A percentile compares a stretch with the other conserved stretches of the same genome.
phyloP scores from a whole-genome alignment of 1,139 yeast genomes.

The Arxiozyma bovina region DNA sequence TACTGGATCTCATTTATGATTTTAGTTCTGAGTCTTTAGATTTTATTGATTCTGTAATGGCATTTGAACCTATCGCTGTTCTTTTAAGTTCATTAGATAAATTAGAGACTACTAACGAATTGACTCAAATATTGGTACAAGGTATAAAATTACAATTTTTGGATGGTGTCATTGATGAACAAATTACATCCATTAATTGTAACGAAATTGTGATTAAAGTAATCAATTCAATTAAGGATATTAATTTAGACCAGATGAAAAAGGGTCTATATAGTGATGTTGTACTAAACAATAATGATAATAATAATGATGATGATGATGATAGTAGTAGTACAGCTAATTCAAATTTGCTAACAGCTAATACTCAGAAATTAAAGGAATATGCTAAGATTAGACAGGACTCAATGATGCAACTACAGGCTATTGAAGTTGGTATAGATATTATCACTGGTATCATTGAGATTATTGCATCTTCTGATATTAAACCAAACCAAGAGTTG shows the following conservation, averaged over 20 bases:
- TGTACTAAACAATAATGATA: background rate
- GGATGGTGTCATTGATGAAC: conserved; percentile 31
- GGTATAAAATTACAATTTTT: conserved; percentile 55
- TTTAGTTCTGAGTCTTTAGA: conserved; percentile 56
- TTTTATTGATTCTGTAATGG: conserved; percentile 38
- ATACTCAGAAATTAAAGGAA: conserved; percentile 35
- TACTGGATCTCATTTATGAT: conserved; percentile 57
- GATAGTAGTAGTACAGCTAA: background rate
- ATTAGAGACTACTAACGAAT: conserved; percentile 31
- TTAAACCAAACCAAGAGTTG: conserved; percentile 25
- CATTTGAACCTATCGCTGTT: conserved; percentile 21
- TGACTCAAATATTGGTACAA: conserved; percentile 45
- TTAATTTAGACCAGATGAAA: conserved; percentile 36
- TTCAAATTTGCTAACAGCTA: conserved; percentile 10
- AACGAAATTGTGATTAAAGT: conserved; percentile 30
- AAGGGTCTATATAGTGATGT: conserved; percentile 8
- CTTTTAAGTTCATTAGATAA: conserved; percentile 21
- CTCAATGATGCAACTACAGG: conserved; percentile 50
- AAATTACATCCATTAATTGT: conserved; percentile 19
- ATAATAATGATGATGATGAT: conserved; percentile 3
- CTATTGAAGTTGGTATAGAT: conserved; percentile 65
- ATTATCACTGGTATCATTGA: conserved; percentile 70
- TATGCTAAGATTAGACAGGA: conserved; percentile 35
- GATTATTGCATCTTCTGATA: conserved; percentile 32
- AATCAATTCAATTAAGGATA: conserved; percentile 27